A percentile compares a stretch with the other conserved stretches of the same genome.
Evolutionary conservation across 2,329 filamentous ascomycete species (phyloP).

Genomic region (Stagonosporopsis vannaccii): DNA sequence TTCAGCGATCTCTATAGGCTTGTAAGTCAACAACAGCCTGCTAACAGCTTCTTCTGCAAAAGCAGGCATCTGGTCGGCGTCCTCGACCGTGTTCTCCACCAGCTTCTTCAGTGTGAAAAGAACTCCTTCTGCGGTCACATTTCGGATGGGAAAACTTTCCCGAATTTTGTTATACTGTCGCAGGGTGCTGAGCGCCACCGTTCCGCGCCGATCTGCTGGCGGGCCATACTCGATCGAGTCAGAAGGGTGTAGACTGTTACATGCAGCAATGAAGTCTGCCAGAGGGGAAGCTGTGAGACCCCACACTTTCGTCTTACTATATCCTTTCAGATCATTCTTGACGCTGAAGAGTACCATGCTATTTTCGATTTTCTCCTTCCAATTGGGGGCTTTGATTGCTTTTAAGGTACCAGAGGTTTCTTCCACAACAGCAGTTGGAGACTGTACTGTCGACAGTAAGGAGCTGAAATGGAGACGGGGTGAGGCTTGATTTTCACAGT

Average conservation of each 20-base stretch:
- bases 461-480: constrained; percentile 49
- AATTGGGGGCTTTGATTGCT: constrained; percentile 37
- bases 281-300: constrained; percentile 59
- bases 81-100: constrained; percentile 40
- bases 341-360: constrained; percentile 55
- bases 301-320: constrained; percentile 61
- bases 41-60: constrained; percentile 31
- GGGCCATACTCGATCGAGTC: constrained; percentile 65
- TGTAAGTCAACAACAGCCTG: constrained; percentile 32
- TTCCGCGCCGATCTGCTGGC: constrained; percentile 54
- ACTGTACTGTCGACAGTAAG: constrained; percentile 44
- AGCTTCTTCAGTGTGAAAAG: constrained; percentile 46
- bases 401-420: constrained; percentile 26
- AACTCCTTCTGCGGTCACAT: constrained; percentile 43
- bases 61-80: constrained; percentile 29
- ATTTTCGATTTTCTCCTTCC: constrained; percentile 51
- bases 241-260: constrained; percentile 62
- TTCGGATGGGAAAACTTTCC: constrained; percentile 25
- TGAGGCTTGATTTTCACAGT: constrained; percentile 27
- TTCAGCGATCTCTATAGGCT: not conserved
- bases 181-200: constrained; percentile 43
- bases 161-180: constrained; percentile 25
- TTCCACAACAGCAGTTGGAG: constrained; percentile 41
- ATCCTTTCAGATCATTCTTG: constrained; percentile 58
- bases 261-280: constrained; percentile 57